A percentile compares a stretch with the other conserved stretches of the same genome.
Conservation (phyloP, 2,329 filamentous ascomycete species). For the Colletotrichum agaves region DNA sequence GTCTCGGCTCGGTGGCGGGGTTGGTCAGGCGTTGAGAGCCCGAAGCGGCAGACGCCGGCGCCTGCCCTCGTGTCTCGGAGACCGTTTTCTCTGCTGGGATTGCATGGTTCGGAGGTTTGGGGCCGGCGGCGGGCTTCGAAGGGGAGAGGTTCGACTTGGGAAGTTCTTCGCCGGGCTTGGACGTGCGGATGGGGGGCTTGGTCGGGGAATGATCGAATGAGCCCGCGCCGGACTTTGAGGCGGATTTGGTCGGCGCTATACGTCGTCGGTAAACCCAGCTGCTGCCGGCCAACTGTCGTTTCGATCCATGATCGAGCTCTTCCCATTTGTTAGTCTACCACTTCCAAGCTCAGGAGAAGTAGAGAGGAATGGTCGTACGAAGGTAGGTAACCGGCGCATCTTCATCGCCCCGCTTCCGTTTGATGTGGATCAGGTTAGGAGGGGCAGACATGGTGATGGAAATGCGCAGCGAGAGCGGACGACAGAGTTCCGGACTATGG, state of each 20-base stretch:
- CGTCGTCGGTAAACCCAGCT: slow-evolving; percentile 68
- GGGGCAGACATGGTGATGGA: slow-evolving; percentile 62
- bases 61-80: neutral
- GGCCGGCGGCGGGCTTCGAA: slow-evolving; percentile 29
- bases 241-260: slow-evolving; percentile 45
- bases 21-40: slow-evolving; percentile 31
- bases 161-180: slow-evolving; percentile 51
- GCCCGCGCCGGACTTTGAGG: slow-evolving; percentile 40
- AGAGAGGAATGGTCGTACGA: slow-evolving; percentile 50
- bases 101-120: slow-evolving; percentile 9
- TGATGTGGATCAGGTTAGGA: slow-evolving; percentile 68
- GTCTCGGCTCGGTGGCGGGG: slow-evolving; percentile 53
- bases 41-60: neutral
- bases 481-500: neutral
- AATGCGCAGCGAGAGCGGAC: neutral
- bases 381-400: slow-evolving; percentile 65
- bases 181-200: slow-evolving; percentile 61
- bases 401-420: slow-evolving; percentile 68
- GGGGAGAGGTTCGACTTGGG: slow-evolving; percentile 40
- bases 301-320: slow-evolving; percentile 65
- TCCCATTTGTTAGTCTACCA: slow-evolving; percentile 5
- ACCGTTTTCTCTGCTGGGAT: neutral
- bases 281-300: slow-evolving; percentile 62
- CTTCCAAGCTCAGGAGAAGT: neutral
- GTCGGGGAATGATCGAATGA: slow-evolving; percentile 35